Evolutionary conservation across 306 rosid species (phyloP).

Genomic region (Datisca glomerata): DNA sequence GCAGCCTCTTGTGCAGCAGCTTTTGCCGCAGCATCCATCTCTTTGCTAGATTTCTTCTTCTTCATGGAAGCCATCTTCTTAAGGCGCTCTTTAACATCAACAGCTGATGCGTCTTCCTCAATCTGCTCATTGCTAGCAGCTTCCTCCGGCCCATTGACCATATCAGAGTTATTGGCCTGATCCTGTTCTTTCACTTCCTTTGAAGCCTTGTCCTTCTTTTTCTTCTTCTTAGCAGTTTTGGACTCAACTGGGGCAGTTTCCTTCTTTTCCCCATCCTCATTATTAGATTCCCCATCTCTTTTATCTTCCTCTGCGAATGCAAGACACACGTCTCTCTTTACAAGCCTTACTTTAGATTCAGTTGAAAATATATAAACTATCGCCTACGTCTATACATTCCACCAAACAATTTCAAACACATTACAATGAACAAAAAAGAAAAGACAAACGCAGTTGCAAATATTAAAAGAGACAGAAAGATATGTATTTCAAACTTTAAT

Average conservation of each 20-base stretch:
- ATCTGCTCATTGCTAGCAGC: constrained; percentile 26
- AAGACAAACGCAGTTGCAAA: too few relatives aligned
- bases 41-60: constrained; percentile 84
- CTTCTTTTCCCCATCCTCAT: constrained; percentile 60
- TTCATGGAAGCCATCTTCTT: constrained; percentile 58
- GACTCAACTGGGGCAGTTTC: constrained; percentile 40
- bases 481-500: too few relatives aligned
- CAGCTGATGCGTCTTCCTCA: constrained; percentile 53
- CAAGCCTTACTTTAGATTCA: too few relatives aligned
- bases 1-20: constrained; percentile 92
- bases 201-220: constrained; percentile 72
- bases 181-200: constrained; percentile 53
- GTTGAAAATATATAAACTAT: background rate
- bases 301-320: constrained; percentile 42
- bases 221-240: constrained; percentile 76
- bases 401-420: too few relatives aligned
- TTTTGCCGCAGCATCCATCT: constrained; percentile 72
- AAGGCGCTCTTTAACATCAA: constrained; percentile 76
- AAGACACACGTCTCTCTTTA: too few relatives aligned
- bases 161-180: constrained; percentile 36
- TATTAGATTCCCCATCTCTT: constrained; percentile 29
- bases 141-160: constrained; percentile 29
- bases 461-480: too few relatives aligned
- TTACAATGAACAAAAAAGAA: too few relatives aligned
- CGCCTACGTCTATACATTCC: background rate